Conservation (phyloP, 371 early-diverging fungal genomes). For the Chytridium lagenaria region DNA sequence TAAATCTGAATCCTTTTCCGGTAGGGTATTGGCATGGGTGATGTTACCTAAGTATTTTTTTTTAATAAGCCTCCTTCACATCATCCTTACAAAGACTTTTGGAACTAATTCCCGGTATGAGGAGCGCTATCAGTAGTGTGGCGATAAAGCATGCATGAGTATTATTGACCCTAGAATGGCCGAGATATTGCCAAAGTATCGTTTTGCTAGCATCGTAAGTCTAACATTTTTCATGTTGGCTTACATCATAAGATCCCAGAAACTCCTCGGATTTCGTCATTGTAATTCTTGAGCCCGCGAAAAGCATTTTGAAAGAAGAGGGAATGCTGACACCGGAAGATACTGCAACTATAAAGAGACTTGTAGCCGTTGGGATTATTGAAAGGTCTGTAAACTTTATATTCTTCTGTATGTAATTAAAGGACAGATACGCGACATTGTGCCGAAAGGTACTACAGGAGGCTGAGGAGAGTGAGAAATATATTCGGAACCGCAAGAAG, state of each 20-base stretch:
- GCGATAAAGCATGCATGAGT: too few relatives aligned
- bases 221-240: neutral
- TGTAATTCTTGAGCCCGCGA: neutral
- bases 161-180: neutral
- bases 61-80: neutral
- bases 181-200: conserved; percentile 1
- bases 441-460: neutral
- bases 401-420: neutral
- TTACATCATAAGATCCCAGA: conserved; percentile 1
- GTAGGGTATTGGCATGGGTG: too few relatives aligned
- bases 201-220: neutral
- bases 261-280: neutral
- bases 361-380: neutral
- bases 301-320: neutral
- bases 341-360: neutral
- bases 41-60: too few relatives aligned
- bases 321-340: neutral
- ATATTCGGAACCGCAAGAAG: neutral
- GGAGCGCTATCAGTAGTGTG: neutral
- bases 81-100: neutral
- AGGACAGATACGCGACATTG: neutral
- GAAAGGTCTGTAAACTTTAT: neutral
- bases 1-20: neutral
- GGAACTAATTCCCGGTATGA: neutral
- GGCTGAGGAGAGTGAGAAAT: conserved; percentile 16